Evolutionary conservation across 495 filamentous ascomycete genomes (phyloP).

Genomic region (Neurospora sp.): DNA sequence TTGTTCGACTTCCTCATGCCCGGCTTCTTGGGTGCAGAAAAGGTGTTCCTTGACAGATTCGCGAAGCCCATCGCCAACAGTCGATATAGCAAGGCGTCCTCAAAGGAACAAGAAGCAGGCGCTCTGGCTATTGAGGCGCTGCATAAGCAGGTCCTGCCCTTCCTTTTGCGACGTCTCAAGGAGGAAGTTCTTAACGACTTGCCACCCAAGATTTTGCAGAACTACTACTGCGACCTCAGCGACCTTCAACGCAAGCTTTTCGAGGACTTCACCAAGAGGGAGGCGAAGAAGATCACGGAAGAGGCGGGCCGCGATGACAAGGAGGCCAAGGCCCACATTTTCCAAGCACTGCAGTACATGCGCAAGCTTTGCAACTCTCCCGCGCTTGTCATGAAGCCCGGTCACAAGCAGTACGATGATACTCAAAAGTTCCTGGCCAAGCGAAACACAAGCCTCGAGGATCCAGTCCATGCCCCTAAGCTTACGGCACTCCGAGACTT

Average conservation of each 20-base stretch:
- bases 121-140: conserved; percentile 92
- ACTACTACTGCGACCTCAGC: conserved; percentile 98
- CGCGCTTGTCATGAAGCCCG: conserved; percentile 86
- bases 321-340: conserved; percentile 93
- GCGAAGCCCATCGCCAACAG: conserved; percentile 94
- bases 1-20: conserved; percentile 99
- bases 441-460: conserved; percentile 67
- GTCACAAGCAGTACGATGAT: conserved; percentile 80
- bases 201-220: conserved; percentile 96
- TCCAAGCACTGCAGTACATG: conserved; percentile 99
- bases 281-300: conserved; percentile 69
- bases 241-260: conserved; percentile 91
- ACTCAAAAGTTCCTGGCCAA: conserved; percentile 62
- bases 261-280: conserved; percentile 90
- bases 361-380: conserved; percentile 97
- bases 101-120: conserved; percentile 95
- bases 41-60: conserved; percentile 94
- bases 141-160: conserved; percentile 95
- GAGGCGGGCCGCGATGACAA: conserved; percentile 74
- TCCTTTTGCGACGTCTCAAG: conserved; percentile 91
- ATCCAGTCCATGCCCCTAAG: conserved; percentile 85
- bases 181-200: conserved; percentile 95
- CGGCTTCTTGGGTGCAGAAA: conserved; percentile 95
- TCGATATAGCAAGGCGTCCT: conserved; percentile 90
- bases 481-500: conserved; percentile 80